Evolutionary conservation across 2,329 filamentous ascomycete genomes (phyloP).

Genomic region (Pseudocercospora pini-densiflorae): DNA sequence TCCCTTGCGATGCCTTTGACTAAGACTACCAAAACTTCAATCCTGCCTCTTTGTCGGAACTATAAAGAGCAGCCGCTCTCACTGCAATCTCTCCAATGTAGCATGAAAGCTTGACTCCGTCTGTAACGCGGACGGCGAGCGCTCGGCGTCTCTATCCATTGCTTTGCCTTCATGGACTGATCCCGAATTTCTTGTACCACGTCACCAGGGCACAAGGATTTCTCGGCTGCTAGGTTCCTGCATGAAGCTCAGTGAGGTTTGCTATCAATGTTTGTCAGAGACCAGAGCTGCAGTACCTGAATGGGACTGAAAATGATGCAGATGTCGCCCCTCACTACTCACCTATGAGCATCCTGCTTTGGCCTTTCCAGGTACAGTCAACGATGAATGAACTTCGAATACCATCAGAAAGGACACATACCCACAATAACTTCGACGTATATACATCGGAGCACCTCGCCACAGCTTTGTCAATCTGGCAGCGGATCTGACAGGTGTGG

Average conservation of each 20-base stretch:
- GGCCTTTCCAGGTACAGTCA: neutral
- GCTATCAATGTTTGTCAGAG: neutral
- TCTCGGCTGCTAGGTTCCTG: neutral
- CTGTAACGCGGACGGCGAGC: too few species aligned
- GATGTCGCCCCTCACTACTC: neutral
- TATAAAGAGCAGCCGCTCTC: too few species aligned
- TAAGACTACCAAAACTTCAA: neutral
- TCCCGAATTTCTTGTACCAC: neutral
- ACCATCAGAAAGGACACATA: neutral
- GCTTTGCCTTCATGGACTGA: neutral
- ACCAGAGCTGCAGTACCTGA: too few species aligned
- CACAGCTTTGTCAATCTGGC: neutral
- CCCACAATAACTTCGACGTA: neutral
- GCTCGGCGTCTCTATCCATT: too few species aligned
- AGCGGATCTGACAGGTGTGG: neutral
- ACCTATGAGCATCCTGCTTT: neutral
- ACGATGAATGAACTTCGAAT: neutral
- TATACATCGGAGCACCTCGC: neutral
- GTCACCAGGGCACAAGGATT: neutral
- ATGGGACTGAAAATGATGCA: too few species aligned
- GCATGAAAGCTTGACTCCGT: too few species aligned
- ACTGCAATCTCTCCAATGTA: too few species aligned
- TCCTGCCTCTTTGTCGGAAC: neutral
- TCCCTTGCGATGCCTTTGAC: neutral
- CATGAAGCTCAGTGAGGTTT: neutral